phyloP scores from a whole-genome alignment of 139 green algal genomes.

The Chlorella vulgaris region DNA sequence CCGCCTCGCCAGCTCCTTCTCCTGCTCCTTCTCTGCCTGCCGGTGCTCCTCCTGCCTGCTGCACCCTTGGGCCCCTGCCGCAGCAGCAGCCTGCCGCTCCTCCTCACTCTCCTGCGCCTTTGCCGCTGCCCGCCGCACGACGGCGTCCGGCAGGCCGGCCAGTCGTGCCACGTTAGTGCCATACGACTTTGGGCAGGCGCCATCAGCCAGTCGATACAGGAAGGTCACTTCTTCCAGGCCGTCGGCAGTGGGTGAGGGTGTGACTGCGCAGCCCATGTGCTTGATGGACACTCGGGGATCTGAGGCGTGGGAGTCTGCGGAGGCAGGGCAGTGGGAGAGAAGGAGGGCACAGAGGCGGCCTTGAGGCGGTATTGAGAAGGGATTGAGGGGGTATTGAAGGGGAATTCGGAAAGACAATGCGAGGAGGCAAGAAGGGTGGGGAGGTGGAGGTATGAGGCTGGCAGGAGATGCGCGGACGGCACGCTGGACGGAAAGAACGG shows the following conservation, averaged over 20 bases:
- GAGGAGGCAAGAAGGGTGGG: no score
- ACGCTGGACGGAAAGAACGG: no score
- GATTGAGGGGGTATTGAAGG: neutral
- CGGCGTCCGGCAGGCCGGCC: slow-evolving; percentile 81
- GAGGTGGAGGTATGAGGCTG: no score
- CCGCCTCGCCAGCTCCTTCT: neutral
- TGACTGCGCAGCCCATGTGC: slow-evolving; percentile 90
- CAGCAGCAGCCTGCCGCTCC: neutral
- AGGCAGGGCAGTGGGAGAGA: neutral
- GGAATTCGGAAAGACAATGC: no score
- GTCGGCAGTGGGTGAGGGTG: slow-evolving; percentile 23
- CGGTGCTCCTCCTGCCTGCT: no score
- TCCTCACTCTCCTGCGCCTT: slow-evolving; percentile 10
- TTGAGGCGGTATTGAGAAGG: neutral
- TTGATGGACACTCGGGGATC: slow-evolving; percentile 70
- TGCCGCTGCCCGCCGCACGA: slow-evolving; percentile 59
- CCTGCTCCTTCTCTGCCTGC: no score
- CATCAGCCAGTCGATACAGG: slow-evolving; percentile 83
- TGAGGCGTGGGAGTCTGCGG: slow-evolving; percentile 61
- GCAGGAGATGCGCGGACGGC: no score
- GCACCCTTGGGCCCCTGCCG: no score
- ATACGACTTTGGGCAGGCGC: slow-evolving; percentile 93
- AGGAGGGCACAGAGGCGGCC: no score
- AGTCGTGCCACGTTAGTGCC: slow-evolving; percentile 94
- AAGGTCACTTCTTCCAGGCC: slow-evolving; percentile 86